Conservation (phyloP, 306 rosid genomes). For the Dryas alaskensis region DNA sequence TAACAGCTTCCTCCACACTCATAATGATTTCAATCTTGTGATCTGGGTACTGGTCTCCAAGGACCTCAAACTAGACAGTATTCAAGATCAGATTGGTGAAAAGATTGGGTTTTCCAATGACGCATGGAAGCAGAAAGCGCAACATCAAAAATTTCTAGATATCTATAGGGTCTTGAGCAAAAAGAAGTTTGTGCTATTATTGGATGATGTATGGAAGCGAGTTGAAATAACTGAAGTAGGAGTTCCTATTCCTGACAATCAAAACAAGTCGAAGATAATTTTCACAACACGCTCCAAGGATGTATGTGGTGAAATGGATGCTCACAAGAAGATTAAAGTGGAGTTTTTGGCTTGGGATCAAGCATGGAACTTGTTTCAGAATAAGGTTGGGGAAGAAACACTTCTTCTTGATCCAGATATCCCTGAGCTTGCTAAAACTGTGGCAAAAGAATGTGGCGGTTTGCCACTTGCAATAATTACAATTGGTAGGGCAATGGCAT, state of each 20-base stretch:
- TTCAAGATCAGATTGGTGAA: neutral
- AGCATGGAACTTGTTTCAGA: slow-evolving; percentile 19
- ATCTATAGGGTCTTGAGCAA: neutral
- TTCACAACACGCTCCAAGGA: slow-evolving; percentile 28
- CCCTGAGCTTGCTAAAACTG: neutral
- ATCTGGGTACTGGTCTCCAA: slow-evolving; percentile 27
- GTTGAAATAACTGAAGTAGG: slow-evolving; percentile 6
- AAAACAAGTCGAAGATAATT: slow-evolving; percentile 16
- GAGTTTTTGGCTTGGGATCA: neutral
- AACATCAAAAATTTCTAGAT: neutral
- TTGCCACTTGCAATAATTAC: slow-evolving; percentile 22
- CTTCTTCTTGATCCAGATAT: neutral
- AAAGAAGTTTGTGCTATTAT: slow-evolving; percentile 15
- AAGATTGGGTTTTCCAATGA: neutral
- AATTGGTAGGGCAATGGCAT: slow-evolving; percentile 16
- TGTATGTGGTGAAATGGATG: slow-evolving; percentile 30
- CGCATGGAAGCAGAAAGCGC: neutral
- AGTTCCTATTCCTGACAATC: neutral
- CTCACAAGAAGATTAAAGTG: slow-evolving; percentile 6
- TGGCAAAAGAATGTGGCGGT: slow-evolving; percentile 15
- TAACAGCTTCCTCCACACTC: neutral
- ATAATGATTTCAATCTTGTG: neutral
- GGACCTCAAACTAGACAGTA: slow-evolving; percentile 9
- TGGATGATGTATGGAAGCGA: slow-evolving; percentile 22
- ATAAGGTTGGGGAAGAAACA: slow-evolving; percentile 3